Percentiles rank a stretch among this genome's conserved stretches.
phyloP scores from a whole-genome alignment of 495 filamentous ascomycete species.

The Xylaria flabelliformis region DNA sequence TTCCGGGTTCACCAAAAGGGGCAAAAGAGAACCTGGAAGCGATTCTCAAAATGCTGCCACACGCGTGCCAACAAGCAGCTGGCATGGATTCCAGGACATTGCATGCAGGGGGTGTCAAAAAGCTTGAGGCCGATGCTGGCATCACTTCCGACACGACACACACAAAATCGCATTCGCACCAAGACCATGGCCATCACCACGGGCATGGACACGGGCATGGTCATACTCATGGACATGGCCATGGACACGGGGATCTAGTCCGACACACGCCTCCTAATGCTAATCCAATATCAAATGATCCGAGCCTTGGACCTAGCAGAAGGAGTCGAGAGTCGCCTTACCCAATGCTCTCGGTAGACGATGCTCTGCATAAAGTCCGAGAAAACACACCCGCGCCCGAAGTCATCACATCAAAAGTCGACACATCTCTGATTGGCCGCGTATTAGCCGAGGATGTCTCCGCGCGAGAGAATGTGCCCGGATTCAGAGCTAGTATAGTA shows the following conservation, averaged over 20 bases:
- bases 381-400: slow-evolving; percentile 68
- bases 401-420: slow-evolving; percentile 63
- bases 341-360: slow-evolving; percentile 85
- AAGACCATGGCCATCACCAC: slow-evolving; percentile 48
- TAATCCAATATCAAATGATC: slow-evolving; percentile 78
- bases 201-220: slow-evolving; percentile 65
- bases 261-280: slow-evolving; percentile 71
- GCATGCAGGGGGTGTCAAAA: slow-evolving; percentile 80
- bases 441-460: slow-evolving; percentile 84
- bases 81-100: slow-evolving; percentile 80
- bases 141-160: slow-evolving; percentile 45
- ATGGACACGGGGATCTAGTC: slow-evolving; percentile 70
- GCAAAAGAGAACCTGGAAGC: slow-evolving; percentile 93
- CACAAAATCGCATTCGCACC: slow-evolving; percentile 35
- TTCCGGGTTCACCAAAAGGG: slow-evolving; percentile 97
- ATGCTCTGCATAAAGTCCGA: slow-evolving; percentile 75
- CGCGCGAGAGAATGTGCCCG: slow-evolving; percentile 83
- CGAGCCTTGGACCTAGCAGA: slow-evolving; percentile 73
- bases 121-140: slow-evolving; percentile 85
- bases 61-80: slow-evolving; percentile 89
- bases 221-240: slow-evolving; percentile 59
- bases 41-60: slow-evolving; percentile 86
- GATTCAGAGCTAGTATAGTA: slow-evolving; percentile 94
- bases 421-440: slow-evolving; percentile 68
- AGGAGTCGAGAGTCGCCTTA: slow-evolving; percentile 87